Percentiles rank a stretch among this genome's conserved stretches.
phyloP scores from a whole-genome alignment of 441 rosid genomes.

The Populus hybrid region DNA sequence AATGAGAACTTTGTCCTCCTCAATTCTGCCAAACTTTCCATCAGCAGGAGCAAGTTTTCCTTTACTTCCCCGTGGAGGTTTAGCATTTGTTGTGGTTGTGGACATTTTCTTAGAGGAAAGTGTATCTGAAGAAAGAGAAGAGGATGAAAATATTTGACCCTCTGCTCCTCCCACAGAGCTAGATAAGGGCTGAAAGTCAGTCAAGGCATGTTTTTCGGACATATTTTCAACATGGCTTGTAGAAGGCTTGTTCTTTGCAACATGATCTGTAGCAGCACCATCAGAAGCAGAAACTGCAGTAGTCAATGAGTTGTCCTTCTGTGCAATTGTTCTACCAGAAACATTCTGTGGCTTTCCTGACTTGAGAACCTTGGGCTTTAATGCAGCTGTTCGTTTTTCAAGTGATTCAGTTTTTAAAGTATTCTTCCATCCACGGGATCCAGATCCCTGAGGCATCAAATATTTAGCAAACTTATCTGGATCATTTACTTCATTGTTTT shows the following conservation, averaged over 20 bases:
- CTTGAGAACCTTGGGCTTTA: constrained; percentile 57
- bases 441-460: constrained; percentile 65
- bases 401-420: constrained; percentile 45
- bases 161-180: constrained; percentile 46
- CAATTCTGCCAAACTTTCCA: constrained; percentile 54
- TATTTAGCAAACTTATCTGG: constrained; percentile 60
- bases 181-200: constrained; percentile 41
- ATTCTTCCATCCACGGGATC: constrained; percentile 61
- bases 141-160: constrained; percentile 53
- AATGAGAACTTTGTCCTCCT: constrained; percentile 51
- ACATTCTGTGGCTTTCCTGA: constrained; percentile 52
- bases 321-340: constrained; percentile 48
- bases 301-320: constrained; percentile 41
- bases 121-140: constrained; percentile 34
- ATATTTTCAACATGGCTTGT: constrained; percentile 31
- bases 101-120: constrained; percentile 41
- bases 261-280: constrained; percentile 32
- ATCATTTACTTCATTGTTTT: constrained; percentile 51
- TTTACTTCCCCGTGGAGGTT: constrained; percentile 42
- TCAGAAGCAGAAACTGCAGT: constrained; percentile 35
- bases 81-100: constrained; percentile 29
- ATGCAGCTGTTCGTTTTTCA: constrained; percentile 51
- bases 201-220: constrained; percentile 36
- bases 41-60: constrained; percentile 55
- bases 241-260: constrained; percentile 43